Conservation (phyloP, 257 asterid species). For the Solanum arcanum region DNA sequence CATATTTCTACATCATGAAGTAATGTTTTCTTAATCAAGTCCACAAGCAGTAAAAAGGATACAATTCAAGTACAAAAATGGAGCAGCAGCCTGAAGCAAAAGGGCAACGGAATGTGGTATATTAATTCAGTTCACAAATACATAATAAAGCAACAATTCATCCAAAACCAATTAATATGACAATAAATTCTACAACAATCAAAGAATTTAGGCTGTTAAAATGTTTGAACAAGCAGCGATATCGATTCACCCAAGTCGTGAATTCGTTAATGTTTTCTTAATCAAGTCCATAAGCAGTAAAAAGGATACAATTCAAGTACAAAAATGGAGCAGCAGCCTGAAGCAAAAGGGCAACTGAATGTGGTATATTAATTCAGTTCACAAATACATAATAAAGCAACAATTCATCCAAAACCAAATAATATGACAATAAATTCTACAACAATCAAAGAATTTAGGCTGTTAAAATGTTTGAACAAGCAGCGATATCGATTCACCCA, state of each 20-base stretch:
- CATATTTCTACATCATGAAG: not conserved
- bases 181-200: not conserved
- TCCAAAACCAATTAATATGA: not conserved
- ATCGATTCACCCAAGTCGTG: not conserved
- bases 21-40: not conserved
- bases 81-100: not conserved
- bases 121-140: not conserved
- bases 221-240: not conserved
- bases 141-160: not conserved
- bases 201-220: constrained; percentile 17
- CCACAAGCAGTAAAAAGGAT: not conserved
- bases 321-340: not conserved
- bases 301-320: not conserved
- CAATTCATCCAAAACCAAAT: not conserved
- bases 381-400: not conserved
- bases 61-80: not conserved
- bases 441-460: constrained; percentile 16
- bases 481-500: not conserved
- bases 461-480: not conserved
- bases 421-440: not conserved
- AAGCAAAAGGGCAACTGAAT: not conserved
- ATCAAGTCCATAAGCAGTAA: not conserved
- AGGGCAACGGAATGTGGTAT: not conserved
- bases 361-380: not conserved
- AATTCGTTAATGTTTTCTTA: not conserved